Conservation (phyloP, 2,329 filamentous ascomycete species). For the Colletotrichum endophyticum region DNA sequence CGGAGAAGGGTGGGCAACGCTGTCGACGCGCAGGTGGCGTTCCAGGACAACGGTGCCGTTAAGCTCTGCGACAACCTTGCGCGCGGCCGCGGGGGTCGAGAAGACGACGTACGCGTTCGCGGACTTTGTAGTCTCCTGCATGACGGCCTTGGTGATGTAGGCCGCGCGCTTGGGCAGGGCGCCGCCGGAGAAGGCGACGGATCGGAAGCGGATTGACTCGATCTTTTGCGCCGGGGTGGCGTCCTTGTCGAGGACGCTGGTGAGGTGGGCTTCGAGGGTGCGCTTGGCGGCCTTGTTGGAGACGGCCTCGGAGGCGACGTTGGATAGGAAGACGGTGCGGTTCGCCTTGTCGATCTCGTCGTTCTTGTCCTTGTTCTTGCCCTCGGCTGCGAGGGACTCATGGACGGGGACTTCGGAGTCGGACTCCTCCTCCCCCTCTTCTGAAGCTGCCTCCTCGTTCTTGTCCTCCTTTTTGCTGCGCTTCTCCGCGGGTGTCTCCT, state of each 20-base stretch:
- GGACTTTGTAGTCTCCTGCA: constrained; percentile 89
- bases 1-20: constrained; percentile 83
- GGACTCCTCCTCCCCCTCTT: constrained; percentile 41
- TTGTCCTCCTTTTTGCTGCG: constrained; percentile 48
- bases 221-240: constrained; percentile 70
- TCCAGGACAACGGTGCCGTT: constrained; percentile 87
- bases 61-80: constrained; percentile 75
- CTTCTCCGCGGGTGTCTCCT: constrained; percentile 58
- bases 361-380: constrained; percentile 49
- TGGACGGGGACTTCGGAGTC: constrained; percentile 53
- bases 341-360: constrained; percentile 81
- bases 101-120: constrained; percentile 96
- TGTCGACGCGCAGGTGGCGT: constrained; percentile 89
- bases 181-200: constrained; percentile 80
- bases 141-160: constrained; percentile 87
- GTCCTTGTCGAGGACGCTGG: constrained; percentile 69
- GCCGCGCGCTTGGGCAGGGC: constrained; percentile 92
- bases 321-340: constrained; percentile 91
- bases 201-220: constrained; percentile 93
- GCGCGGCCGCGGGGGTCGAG: constrained; percentile 74
- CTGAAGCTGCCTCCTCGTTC: constrained; percentile 49
- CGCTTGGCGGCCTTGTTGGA: constrained; percentile 83
- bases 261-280: constrained; percentile 75
- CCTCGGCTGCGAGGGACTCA: constrained; percentile 59
- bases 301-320: constrained; percentile 84